phyloP scores from a whole-genome alignment of 768 basidiomycete species.

The Serendipita sp. region DNA sequence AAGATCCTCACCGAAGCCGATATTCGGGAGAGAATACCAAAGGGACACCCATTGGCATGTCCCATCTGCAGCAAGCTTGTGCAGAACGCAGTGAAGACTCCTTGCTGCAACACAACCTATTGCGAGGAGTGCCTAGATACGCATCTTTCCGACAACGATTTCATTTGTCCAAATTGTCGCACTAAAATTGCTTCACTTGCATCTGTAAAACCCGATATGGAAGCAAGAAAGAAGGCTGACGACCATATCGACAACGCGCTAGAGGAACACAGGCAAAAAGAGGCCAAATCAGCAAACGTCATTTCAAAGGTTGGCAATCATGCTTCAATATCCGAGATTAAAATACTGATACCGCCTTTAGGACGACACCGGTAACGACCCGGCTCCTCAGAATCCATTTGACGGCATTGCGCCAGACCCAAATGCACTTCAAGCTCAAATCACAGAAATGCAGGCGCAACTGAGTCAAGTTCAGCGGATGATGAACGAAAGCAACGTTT shows the following conservation, averaged over 20 bases:
- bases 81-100: conserved; percentile 87
- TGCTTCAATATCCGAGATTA: background rate
- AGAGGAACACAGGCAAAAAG: conserved; percentile 53
- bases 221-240: conserved; percentile 54
- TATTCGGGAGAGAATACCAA: conserved; percentile 62
- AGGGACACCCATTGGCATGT: conserved; percentile 69
- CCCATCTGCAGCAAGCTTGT: conserved; percentile 87
- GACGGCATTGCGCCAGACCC: conserved; percentile 7
- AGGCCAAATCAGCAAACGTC: conserved; percentile 23
- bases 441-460: conserved; percentile 74
- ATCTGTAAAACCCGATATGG: conserved; percentile 73
- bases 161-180: conserved; percentile 80
- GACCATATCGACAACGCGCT: conserved; percentile 74
- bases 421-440: conserved; percentile 15
- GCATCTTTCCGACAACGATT: conserved; percentile 86
- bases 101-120: conserved; percentile 80
- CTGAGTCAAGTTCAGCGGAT: conserved; percentile 49
- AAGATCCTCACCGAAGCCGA: conserved; percentile 78
- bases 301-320: conserved; percentile 12
- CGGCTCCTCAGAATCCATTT: background rate
- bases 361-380: background rate
- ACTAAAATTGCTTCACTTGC: conserved; percentile 68
- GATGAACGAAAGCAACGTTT: conserved; percentile 63
- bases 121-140: conserved; percentile 98
- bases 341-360: background rate